These are phyloP conservation scores for Verbascum thapsus DNA, from an alignment of 257 asterid genomes.

Conservation along the genomic window DNA sequence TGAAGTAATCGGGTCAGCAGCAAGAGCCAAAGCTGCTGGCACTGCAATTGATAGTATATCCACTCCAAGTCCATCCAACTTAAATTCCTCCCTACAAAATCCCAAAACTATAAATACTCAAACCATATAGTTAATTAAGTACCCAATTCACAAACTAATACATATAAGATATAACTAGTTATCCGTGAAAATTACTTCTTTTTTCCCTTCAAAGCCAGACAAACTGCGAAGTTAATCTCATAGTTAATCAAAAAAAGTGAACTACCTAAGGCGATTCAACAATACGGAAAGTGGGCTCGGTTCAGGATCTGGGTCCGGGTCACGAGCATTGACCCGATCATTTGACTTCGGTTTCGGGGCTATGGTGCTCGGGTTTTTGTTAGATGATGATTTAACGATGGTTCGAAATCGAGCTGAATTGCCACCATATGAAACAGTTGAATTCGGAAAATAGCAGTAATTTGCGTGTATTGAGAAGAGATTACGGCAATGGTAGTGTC, in stretches of 20 bases:
- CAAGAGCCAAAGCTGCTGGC: slow-evolving; percentile 92
- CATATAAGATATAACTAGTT: background rate
- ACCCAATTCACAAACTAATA: background rate
- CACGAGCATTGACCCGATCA: slow-evolving; percentile 19
- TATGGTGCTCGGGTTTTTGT: slow-evolving; percentile 38
- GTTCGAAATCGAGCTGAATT: slow-evolving; percentile 41
- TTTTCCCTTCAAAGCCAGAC: background rate
- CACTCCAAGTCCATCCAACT: slow-evolving; percentile 64
- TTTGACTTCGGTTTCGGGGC: slow-evolving; percentile 33
- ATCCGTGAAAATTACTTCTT: background rate
- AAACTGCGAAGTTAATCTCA: background rate
- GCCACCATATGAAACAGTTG: slow-evolving; percentile 23
- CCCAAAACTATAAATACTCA: slow-evolving; percentile 13
- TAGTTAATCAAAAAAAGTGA: background rate
- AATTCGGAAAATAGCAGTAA: slow-evolving; percentile 23
- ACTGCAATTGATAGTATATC: slow-evolving; percentile 80
- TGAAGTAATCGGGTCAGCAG: slow-evolving; percentile 85
- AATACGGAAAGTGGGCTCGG: slow-evolving; percentile 30
- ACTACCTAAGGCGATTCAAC: slow-evolving; percentile 41
- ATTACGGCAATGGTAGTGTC: no score
- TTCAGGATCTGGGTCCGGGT: slow-evolving; percentile 31
- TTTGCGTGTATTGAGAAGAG: no score
- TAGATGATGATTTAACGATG: slow-evolving; percentile 31
- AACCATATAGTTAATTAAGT: background rate
- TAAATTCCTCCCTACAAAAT: slow-evolving; percentile 54